Evolutionary conservation across 352 stramenopile species (phyloP), one percentile per base, ranked within the genome.

Genomic region (Pythium scleroteichum): DNA sequence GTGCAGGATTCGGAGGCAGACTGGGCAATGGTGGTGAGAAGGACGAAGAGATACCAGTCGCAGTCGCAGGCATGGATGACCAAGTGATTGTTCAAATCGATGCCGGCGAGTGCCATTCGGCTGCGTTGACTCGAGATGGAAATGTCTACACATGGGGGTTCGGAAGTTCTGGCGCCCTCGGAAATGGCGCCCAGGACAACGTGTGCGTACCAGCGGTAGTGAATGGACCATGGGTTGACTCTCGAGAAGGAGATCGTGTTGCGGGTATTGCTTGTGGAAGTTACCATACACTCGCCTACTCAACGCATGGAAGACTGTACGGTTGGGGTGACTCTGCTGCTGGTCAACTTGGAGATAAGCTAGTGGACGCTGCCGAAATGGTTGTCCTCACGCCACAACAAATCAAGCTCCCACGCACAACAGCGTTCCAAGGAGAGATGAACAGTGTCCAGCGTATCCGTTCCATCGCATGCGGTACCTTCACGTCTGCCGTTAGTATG

Each of bases 121-220:
- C 67, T 46, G 87, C 81, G 4, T 53, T 95, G 38, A 88, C 63
- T 32, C 53, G 68, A 33, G 63, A 79, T 1, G 88, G 87, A 4
- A 67, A 88, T 10, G 71, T 96, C 12, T 96, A 85, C 35, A 95
- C 85, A 16, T 96, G 87, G 87, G 87, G 88, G 0, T 94, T 95
- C 47, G 86, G 88, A n/a, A 80, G 66, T 24, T 95, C 85, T 1
- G 87, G 87, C 2, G 86, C 88, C 14, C 61, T 96, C 8, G 88
- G 88, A 5, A 78, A 82, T 39, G 84, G 75, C 1, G 73, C 66
- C 6, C 59, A 72, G 53, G 82, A 94, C 2, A 92, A 92, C 49
- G 69, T 64, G 2, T 60, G 88, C 9, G 42, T 72, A 0, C 82
- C 86, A 4, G 67, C 39, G 20, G 64, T 63, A 9, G 62, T 93